Evolutionary conservation across 352 stramenopile genomes (phyloP).

Genomic region (Phytophthora chlamydospora): DNA sequence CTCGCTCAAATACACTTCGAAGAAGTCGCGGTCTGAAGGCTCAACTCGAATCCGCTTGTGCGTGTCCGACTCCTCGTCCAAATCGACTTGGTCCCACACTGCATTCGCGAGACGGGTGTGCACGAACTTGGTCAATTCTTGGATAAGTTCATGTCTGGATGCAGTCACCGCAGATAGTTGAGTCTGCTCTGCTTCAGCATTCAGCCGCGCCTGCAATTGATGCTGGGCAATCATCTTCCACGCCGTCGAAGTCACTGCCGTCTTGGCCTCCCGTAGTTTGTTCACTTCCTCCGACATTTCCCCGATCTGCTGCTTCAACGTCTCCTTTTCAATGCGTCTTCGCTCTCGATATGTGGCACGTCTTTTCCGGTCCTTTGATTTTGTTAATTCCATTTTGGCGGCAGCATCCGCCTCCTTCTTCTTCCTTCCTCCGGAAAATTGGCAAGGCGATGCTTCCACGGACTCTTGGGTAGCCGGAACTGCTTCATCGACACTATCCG

Average conservation of each 20-base stretch:
- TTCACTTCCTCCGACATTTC: constrained; percentile 2
- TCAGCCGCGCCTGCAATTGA: constrained; percentile 9
- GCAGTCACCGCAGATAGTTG: not conserved
- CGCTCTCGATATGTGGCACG: constrained; percentile 10
- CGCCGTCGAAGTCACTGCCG: not conserved
- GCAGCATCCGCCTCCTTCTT: not conserved
- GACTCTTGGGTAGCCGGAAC: not conserved
- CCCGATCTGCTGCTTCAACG: constrained; percentile 4
- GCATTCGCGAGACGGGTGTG: not conserved
- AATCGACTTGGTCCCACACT: too few species aligned
- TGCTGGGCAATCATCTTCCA: constrained; percentile 13
- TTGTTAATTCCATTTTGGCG: constrained; percentile 3
- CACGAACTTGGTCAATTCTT: constrained; percentile 1
- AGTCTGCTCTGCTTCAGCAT: constrained; percentile 13
- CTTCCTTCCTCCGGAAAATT: not conserved
- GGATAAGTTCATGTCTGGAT: not conserved
- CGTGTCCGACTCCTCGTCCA: not conserved
- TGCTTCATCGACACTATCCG: not conserved
- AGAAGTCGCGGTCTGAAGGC: constrained; percentile 1
- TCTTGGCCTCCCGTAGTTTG: constrained; percentile 3
- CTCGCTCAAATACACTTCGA: constrained; percentile 4
- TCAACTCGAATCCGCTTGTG: constrained; percentile 3
- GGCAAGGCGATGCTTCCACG: not conserved
- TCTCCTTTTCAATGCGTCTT: not conserved
- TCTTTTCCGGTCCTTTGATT: constrained; percentile 16